Percentiles rank a stretch among this genome's conserved stretches.
phyloP scores from a whole-genome alignment of 2,329 filamentous ascomycete genomes.

The Biscogniauxia marginata region DNA sequence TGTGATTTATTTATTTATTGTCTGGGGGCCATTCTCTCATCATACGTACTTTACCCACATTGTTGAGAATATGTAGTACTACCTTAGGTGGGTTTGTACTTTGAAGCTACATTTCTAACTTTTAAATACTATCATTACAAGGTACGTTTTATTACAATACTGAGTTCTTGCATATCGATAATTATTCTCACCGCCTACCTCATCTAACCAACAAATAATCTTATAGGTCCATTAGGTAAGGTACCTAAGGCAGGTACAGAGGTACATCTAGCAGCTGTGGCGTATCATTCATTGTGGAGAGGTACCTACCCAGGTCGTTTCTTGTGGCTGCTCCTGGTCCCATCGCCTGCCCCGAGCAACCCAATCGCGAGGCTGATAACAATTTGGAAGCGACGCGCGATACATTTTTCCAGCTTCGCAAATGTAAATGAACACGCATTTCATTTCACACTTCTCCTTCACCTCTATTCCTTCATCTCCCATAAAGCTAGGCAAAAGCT shows the following conservation, averaged over 20 bases:
- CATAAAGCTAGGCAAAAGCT: background rate
- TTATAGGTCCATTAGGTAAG: no score
- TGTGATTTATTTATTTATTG: no score
- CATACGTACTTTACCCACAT: no score
- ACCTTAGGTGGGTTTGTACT: no score
- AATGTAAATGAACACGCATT: background rate
- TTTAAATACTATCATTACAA: no score
- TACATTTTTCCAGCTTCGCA: background rate
- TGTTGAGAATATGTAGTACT: no score
- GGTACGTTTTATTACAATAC: no score
- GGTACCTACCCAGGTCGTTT: no score
- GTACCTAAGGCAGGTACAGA: background rate
- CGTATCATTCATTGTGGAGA: background rate
- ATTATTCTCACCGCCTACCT: background rate
- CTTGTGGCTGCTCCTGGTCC: background rate
- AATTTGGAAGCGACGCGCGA: background rate
- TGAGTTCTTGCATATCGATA: background rate
- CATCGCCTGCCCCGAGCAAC: slow-evolving; percentile 1
- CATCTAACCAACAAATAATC: background rate
- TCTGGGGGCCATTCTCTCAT: no score
- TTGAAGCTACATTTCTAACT: no score
- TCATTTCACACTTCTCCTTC: background rate
- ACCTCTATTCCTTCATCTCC: background rate
- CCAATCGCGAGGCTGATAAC: slow-evolving; percentile 6
- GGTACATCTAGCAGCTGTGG: background rate